Evolutionary conservation across 1,139 yeast genomes (phyloP), one percentile per base, ranked within the genome.

Genomic region (Yamadazyma triangularis): DNA sequence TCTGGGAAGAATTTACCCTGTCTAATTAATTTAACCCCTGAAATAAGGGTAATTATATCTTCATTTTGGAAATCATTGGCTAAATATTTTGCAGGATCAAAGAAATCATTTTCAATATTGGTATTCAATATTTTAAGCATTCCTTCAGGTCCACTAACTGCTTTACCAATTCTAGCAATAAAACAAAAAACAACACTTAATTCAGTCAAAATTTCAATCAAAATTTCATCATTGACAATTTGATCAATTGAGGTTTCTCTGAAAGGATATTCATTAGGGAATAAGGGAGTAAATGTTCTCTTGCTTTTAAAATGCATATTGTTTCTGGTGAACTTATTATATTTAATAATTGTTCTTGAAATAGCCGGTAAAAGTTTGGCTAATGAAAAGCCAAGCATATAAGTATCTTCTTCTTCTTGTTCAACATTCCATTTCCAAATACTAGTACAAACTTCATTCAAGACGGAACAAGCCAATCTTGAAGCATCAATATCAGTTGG

Each of bases 161-260:
- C 47, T 39, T 62, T 67, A 16, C 77, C 77, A 35, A 77, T 65
- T 41, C 64, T 68, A n/a, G 80, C 68, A 31, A 80, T 58, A 45
- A 68, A 75, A 24, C 77, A 61, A 37, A 81, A 77, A 13, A 80
- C 60, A 6, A 80, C 68, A 13, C 82, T 67, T 32, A 85, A 51
- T 51, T 87, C 96, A 31, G 83, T 64, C 37, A 87, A 59, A 3
- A 84, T 64, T 51, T 87, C 96, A 25, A 81, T 87, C 40, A 83
- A 64, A 2, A 70, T 65, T 42, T 79, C 85, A 42, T 81, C 86
- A 41, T 77, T 76, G 15, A 85, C 85, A 30, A 79, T 67, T 0
- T 94, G 80, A 50, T 86, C 95, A 45, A 84, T 72, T 1, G 91
- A 78, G 26, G 70, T 51, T 26, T 78, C 79, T 32, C 60, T 60